A percentile compares a stretch with the other conserved stretches of the same genome.
Conservation (phyloP, 2,329 filamentous ascomycete species). For the Cryoendolithus antarcticus region DNA sequence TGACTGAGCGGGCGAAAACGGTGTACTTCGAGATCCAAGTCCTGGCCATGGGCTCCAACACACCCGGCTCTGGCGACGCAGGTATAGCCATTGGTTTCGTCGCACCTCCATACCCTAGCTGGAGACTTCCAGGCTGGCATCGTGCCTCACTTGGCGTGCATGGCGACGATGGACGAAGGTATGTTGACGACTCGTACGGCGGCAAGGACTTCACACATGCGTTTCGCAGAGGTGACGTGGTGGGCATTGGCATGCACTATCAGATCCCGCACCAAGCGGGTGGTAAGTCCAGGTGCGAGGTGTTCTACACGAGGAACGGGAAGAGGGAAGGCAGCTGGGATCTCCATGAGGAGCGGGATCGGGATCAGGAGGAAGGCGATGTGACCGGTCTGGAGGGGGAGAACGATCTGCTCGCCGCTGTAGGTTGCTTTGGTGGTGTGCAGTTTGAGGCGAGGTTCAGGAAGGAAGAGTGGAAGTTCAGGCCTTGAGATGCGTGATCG, state of each 20-base stretch:
- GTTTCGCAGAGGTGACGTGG: conserved; percentile 52
- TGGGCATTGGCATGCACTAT: conserved; percentile 62
- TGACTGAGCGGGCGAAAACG: conserved; percentile 36
- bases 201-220: conserved; percentile 55
- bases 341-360: conserved; percentile 61
- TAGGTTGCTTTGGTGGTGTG: conserved; percentile 59
- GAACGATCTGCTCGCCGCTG: conserved; percentile 57
- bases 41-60: conserved; percentile 27
- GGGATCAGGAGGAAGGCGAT: conserved; percentile 44
- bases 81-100: conserved; percentile 57
- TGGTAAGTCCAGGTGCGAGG: conserved; percentile 36
- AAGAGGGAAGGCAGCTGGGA: conserved; percentile 51
- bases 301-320: conserved; percentile 63
- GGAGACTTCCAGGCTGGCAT: conserved; percentile 72
- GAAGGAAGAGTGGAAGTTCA: conserved; percentile 21
- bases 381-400: conserved; percentile 51
- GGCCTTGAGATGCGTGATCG: conserved; percentile 8
- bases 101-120: conserved; percentile 63
- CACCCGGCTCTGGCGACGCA: conserved; percentile 29
- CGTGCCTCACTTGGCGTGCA: conserved; percentile 64
- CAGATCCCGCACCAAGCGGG: conserved; percentile 13
- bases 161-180: conserved; percentile 65
- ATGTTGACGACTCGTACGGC: conserved; percentile 63
- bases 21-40: conserved; percentile 64
- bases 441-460: conserved; percentile 47